phyloP scores from a whole-genome alignment of 1,284 basidiomycete species.

The Trametes pubescens region DNA sequence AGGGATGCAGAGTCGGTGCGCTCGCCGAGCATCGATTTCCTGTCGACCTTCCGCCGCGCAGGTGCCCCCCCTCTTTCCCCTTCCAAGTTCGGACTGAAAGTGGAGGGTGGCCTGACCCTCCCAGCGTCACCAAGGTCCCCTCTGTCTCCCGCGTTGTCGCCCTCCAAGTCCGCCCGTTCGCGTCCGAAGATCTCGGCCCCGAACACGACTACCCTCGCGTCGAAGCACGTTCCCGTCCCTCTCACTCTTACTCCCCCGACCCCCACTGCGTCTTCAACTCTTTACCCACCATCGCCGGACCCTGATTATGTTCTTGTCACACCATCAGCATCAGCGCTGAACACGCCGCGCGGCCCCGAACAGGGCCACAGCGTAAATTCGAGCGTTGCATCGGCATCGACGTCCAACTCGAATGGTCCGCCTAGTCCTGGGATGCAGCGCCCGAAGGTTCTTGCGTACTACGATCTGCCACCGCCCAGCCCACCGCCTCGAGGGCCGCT shows the following conservation, averaged over 20 bases:
- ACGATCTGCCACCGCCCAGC: constrained; percentile 63
- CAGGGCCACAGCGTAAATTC: constrained; percentile 18
- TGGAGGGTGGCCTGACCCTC: constrained; percentile 21
- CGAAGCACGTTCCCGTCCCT: constrained; percentile 39
- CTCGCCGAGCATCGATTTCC: constrained; percentile 41
- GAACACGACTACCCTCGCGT: constrained; percentile 37
- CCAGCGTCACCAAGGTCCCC: constrained; percentile 26
- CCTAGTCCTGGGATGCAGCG: constrained; percentile 30
- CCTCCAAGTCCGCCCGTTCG: constrained; percentile 34
- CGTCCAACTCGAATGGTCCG: constrained; percentile 16
- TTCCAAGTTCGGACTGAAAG: constrained; percentile 17
- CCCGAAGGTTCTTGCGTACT: constrained; percentile 50
- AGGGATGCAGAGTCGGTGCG: constrained; percentile 42
- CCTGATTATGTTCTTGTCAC: constrained; percentile 38
- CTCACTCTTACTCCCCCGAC: constrained; percentile 40
- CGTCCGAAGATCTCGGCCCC: constrained; percentile 42
- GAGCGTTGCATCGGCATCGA: constrained; percentile 21
- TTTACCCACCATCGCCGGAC: constrained; percentile 29
- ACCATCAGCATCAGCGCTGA: constrained; percentile 26
- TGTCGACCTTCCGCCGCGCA: constrained; percentile 38
- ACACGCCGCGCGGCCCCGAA: constrained; percentile 10
- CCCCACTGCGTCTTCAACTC: constrained; percentile 27
- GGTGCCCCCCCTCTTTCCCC: constrained; percentile 23
- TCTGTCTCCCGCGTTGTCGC: constrained; percentile 26
- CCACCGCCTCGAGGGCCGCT: constrained; percentile 59